Base-by-base conservation (phyloP, 2,329 filamentous ascomycete genomes). In the Neofusicoccum umdonicola region DNA sequence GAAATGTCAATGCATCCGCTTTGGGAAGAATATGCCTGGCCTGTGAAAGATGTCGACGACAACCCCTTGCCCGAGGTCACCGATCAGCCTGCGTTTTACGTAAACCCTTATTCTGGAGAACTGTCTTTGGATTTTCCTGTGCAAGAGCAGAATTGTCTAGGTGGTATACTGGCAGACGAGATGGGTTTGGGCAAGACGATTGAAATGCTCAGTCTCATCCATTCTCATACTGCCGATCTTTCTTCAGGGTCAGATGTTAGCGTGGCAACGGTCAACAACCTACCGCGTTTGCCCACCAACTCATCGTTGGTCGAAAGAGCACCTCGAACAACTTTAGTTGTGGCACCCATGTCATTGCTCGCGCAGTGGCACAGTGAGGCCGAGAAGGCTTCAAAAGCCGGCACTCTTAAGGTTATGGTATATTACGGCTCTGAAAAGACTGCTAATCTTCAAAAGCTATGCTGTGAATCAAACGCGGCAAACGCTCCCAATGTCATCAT, bases 171-270 rank as follows among this genome's bases (percentile, higher is more conserved):
- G 47, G 95, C 95, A 8, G 95, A 99, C 72, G 91, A 98, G 78
- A 99, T 99, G 95, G 95, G 95, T 52, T 82, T 99, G 1, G 95
- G 95, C 39, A 99, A 99, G 80, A 99, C 95, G 0, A 98, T 99
- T 62, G 94, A 99, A 74, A 98, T 99, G 93, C 86, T 99, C 67
- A 95, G 92, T 77, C 81, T 99, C 57, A 86, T 99, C 4, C 95
- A 99, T 74, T 87, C 91, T 0, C 91, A 98, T 74, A 87, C 86
- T 67, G 89, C 87, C 3, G 83, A 89, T 22, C 73, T 81, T 34
- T 70, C 71, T 17, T 68, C 73, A 12, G 69, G 75, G 8, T 58
- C 68, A 22, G 70, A 70, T 27, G 44, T 57, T 3, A 66, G 69
- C 45, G 66, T 69, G 7, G 68, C 73, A 4, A 85, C 83, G 3